Evolutionary conservation across 352 stramenopile species (phyloP), one percentile per base, ranked within the genome.

Genomic region (Globisporangium nunn): DNA sequence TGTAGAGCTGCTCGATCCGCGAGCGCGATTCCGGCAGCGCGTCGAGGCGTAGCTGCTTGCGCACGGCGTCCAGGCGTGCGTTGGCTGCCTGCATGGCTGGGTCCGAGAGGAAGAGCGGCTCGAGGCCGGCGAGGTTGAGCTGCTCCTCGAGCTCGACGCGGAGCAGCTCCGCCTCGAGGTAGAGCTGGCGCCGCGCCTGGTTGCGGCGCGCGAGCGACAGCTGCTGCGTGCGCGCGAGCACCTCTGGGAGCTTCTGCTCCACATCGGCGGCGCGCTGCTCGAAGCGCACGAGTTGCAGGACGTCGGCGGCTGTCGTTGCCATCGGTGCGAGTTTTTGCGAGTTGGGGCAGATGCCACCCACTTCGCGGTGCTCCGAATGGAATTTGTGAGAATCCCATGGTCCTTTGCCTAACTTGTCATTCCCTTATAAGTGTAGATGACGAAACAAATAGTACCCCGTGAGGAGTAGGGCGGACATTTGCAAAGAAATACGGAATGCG

Each of bases 81-180:
- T 78, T 86, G 51, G 76, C 75, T 4, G 71, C 62, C 33, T 71
- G 56, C 50, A 91, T 78, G 51, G 78, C 70, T 0, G 70, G 59
- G 11, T 72, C 73, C 28, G 68, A 67, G 15, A 72, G 37, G 70
- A 69, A 87, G 56, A 87, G 67, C n/a, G 56, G 69, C 47, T 90
- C 76, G 39, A 89, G 79, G 43, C 75, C 81, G 18, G 82, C 61
- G 50, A 72, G 51, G 61, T 90, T 88, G 61, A 92, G 70, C 29
- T 79, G 69, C 64, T 90, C 83, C 52, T 93, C 81, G 43, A 93
- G 67, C 56, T 93, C 83, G 18, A 93, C 65, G 56, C 78, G 83
- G 50, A 93, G 63, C 31, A 89, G 61, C 59, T 93, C 83, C 60
- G 63, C 77, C 57, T 90, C 80, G 47, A 70, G 66, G 57, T 93